These are phyloP conservation scores for Linnemannia zychae DNA, from an alignment of 192 early-diverging fungal genomes.

Conservation along the genomic window DNA sequence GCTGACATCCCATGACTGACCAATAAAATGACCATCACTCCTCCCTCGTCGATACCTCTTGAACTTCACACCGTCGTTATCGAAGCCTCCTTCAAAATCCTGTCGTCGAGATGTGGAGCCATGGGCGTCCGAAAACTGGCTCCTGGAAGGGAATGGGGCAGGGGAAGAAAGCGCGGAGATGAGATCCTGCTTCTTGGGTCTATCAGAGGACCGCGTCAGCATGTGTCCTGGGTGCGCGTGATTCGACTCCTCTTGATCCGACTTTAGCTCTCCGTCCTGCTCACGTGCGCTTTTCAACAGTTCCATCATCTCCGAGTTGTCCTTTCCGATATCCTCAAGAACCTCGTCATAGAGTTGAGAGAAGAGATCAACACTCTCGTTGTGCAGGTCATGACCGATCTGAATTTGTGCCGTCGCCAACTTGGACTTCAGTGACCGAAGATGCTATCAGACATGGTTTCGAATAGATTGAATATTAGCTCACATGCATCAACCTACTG, in stretches of 20 bases:
- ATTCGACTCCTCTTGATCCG: conserved; percentile 8
- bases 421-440: conserved; percentile 44
- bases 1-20: conserved; percentile 51
- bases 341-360: conserved; percentile 52
- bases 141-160: background rate
- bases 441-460: conserved; percentile 17
- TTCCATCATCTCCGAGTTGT: conserved; percentile 47
- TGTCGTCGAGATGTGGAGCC: background rate
- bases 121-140: background rate
- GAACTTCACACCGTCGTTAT: conserved; percentile 12
- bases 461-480: background rate
- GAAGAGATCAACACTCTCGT: conserved; percentile 45
- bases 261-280: background rate
- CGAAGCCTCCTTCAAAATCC: conserved; percentile 20
- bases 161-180: conserved; percentile 8
- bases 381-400: conserved; percentile 44
- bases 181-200: conserved; percentile 36
- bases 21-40: conserved; percentile 33
- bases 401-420: conserved; percentile 45
- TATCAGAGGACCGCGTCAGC: conserved; percentile 49
- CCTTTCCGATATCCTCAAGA: conserved; percentile 46
- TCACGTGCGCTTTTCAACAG: conserved; percentile 29
- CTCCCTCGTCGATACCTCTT: conserved; percentile 17
- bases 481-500: background rate
- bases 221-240: conserved; percentile 25